Evolutionary conservation across 495 filamentous ascomycete species (phyloP).

Genomic region (Hyaloscypha hepaticicola): DNA sequence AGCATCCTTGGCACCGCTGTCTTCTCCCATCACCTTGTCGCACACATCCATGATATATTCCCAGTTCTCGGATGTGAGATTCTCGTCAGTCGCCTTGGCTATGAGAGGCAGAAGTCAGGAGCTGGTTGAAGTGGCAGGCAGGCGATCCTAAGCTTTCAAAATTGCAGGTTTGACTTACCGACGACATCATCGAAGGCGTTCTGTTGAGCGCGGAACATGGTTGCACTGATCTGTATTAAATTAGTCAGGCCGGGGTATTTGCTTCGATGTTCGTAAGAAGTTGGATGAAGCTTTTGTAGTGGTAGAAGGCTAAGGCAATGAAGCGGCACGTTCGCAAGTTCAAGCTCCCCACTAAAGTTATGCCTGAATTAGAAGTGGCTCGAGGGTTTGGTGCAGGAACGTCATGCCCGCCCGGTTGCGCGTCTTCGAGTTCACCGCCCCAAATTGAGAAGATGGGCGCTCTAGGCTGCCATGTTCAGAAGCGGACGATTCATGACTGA

Average conservation of each 20-base stretch:
- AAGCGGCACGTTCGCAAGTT: neutral
- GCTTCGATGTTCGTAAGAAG: neutral
- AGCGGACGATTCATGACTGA: neutral
- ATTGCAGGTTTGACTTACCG: slow-evolving; percentile 52
- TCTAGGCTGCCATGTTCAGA: neutral
- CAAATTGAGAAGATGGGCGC: neutral
- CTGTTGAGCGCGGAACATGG: slow-evolving; percentile 80
- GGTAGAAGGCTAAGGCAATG: neutral
- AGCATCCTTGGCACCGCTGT: slow-evolving; percentile 78
- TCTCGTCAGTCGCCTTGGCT: slow-evolving; percentile 99
- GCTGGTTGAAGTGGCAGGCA: slow-evolving; percentile 10
- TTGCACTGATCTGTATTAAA: slow-evolving; percentile 3
- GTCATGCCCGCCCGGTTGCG: slow-evolving; percentile 13
- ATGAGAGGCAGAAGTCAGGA: slow-evolving; percentile 23
- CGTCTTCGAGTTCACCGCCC: slow-evolving; percentile 4
- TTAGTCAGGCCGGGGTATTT: neutral
- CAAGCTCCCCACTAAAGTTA: slow-evolving; percentile 18
- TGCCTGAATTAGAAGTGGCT: slow-evolving; percentile 3
- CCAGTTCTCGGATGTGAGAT: slow-evolving; percentile 97
- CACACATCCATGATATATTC: slow-evolving; percentile 98
- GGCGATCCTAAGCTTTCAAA: neutral
- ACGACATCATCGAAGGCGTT: slow-evolving; percentile 82
- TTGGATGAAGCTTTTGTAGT: neutral
- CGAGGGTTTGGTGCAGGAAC: too few species aligned
- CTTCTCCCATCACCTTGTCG: slow-evolving; percentile 71